Conservation (phyloP, 805 yeast species). For the Starmerella etchellsii region DNA sequence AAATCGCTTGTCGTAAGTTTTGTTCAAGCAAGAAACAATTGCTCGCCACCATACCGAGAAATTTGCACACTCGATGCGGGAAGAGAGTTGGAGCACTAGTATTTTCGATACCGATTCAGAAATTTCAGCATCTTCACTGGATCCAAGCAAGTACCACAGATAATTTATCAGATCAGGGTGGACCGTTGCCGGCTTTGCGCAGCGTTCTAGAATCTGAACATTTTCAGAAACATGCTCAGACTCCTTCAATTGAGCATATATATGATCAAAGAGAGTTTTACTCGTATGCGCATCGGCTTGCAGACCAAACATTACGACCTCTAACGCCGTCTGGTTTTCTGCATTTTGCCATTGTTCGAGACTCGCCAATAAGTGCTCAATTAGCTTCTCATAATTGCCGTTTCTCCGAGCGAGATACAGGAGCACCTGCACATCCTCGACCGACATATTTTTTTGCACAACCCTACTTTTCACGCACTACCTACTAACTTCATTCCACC, state of each 20-base stretch:
- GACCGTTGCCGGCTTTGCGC: slow-evolving; percentile 2
- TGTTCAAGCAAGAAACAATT: slow-evolving; percentile 1
- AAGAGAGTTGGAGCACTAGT: neutral
- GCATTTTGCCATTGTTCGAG: slow-evolving; percentile 3
- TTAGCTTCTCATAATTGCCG: slow-evolving; percentile 1
- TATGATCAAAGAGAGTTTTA: neutral
- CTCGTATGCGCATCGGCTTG: slow-evolving; percentile 2
- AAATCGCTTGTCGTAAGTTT: slow-evolving; percentile 4
- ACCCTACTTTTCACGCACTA: neutral
- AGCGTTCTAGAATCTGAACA: slow-evolving; percentile 3
- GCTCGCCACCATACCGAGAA: slow-evolving; percentile 9
- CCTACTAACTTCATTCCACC: too few relatives aligned
- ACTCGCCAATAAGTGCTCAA: neutral
- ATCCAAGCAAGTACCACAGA: slow-evolving; percentile 7
- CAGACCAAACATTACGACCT: slow-evolving; percentile 2
- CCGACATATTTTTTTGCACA: neutral
- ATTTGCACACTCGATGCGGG: too few relatives aligned
- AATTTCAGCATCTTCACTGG: slow-evolving; percentile 8
- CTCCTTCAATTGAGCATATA: neutral
- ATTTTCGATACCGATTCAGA: slow-evolving; percentile 9
- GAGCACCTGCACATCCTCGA: slow-evolving; percentile 12
- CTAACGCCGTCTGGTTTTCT: neutral
- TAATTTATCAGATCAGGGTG: neutral
- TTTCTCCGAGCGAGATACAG: slow-evolving; percentile 8
- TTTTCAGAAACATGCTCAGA: neutral